phyloP scores from a whole-genome alignment of 2,329 filamentous ascomycete genomes.

The Ascochyta lentis region DNA sequence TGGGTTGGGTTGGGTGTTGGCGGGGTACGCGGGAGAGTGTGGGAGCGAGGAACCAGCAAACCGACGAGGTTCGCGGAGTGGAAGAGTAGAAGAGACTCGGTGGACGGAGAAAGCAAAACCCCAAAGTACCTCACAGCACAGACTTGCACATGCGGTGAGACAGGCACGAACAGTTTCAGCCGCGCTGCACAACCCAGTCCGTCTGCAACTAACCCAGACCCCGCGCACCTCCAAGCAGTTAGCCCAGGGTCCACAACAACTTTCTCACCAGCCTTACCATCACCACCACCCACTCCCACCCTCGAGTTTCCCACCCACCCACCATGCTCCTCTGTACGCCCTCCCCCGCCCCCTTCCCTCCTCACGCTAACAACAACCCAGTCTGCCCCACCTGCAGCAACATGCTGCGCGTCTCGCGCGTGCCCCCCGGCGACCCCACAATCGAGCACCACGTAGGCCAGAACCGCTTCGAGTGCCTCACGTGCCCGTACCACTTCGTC shows the following conservation, averaged over 20 bases:
- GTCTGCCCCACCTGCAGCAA: slow-evolving; percentile 87
- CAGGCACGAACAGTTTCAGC: slow-evolving; percentile 6
- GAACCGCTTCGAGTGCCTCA: slow-evolving; percentile 94
- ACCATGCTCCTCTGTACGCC: slow-evolving; percentile 71
- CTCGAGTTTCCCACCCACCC: neutral
- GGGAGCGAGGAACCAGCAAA: too few species aligned
- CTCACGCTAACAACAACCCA: slow-evolving; percentile 13
- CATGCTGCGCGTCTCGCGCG: slow-evolving; percentile 74
- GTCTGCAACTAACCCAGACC: neutral
- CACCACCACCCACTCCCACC: neutral
- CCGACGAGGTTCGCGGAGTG: too few species aligned
- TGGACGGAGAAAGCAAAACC: neutral
- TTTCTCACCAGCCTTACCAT: slow-evolving; percentile 26
- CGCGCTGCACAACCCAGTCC: neutral
- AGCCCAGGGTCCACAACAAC: slow-evolving; percentile 32
- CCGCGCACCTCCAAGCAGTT: slow-evolving; percentile 32
- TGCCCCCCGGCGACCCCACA: slow-evolving; percentile 50
- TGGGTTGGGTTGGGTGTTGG: neutral
- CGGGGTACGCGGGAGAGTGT: neutral
- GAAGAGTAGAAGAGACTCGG: neutral
- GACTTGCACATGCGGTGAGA: slow-evolving; percentile 9
- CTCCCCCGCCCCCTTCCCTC: neutral
- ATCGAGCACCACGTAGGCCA: slow-evolving; percentile 49
- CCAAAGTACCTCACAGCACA: neutral
- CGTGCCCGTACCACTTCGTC: slow-evolving; percentile 89